Evolutionary conservation across 352 stramenopile species (phyloP).

Genomic region (Phytopythium vexans): DNA sequence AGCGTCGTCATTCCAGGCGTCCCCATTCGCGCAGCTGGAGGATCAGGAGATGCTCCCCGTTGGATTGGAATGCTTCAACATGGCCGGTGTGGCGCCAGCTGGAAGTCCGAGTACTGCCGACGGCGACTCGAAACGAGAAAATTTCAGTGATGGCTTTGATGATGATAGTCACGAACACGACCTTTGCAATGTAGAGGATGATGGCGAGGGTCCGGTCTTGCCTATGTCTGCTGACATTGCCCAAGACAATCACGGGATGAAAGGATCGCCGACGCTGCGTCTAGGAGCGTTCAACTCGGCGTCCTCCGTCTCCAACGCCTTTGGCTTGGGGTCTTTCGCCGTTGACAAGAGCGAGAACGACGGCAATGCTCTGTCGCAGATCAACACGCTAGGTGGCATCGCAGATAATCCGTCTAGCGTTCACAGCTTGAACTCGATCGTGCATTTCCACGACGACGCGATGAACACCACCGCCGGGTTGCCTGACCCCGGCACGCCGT

Average conservation of each 20-base stretch:
- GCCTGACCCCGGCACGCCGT: constrained; percentile 1
- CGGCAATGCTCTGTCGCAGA: constrained; percentile 2
- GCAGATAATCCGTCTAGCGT: not conserved
- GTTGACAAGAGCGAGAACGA: not conserved
- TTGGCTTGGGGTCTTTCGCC: not conserved
- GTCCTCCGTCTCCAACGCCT: not conserved
- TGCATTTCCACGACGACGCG: not conserved
- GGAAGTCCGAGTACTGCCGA: not conserved
- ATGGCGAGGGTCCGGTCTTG: not conserved
- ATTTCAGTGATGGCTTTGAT: constrained; percentile 1
- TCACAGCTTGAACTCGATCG: not conserved
- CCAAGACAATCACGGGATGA: not conserved
- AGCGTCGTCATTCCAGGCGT: constrained; percentile 23
- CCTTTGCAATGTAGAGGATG: constrained; percentile 4
- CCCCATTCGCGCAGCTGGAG: constrained; percentile 19
- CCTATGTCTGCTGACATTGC: not conserved
- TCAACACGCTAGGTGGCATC: constrained; percentile 1
- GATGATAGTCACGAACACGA: constrained; percentile 2
- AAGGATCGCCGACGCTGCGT: not conserved
- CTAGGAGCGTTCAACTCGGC: not conserved
- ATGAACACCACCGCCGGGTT: not conserved
- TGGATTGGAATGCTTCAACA: constrained; percentile 42
- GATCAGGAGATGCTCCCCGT: constrained; percentile 38
- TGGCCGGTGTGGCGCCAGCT: constrained; percentile 16
- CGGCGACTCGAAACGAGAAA: not conserved